Evolutionary conservation across 1,284 basidiomycete genomes (phyloP).

Genomic region (Jaminaea rosea): DNA sequence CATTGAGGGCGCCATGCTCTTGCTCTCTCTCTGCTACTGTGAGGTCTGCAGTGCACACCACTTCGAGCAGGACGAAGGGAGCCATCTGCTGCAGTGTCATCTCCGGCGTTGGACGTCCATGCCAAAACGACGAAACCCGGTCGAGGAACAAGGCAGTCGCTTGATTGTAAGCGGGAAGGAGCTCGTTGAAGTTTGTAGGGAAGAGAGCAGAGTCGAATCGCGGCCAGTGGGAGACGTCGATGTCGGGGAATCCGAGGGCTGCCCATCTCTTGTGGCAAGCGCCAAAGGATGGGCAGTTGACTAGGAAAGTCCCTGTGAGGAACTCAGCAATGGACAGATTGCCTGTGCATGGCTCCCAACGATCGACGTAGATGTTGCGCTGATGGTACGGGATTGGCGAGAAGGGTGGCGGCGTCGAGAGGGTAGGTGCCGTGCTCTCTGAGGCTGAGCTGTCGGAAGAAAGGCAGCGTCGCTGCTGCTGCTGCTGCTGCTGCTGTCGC

Average conservation of each 20-base stretch:
- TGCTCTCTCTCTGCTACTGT: not conserved
- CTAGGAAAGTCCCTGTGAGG: not conserved
- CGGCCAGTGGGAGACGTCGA: not conserved
- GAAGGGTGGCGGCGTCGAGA: no score
- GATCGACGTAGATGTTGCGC: not conserved
- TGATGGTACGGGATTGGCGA: no score
- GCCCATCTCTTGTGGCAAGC: not conserved
- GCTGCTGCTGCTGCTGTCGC: no score
- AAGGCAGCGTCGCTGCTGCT: no score
- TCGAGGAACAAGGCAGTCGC: no score
- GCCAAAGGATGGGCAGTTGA: not conserved
- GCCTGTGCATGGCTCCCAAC: not conserved
- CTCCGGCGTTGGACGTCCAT: not conserved
- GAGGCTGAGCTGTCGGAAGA: no score
- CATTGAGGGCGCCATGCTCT: not conserved
- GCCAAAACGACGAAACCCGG: not conserved
- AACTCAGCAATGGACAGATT: not conserved
- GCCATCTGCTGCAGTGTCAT: not conserved
- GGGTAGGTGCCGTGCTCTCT: no score
- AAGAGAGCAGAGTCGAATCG: not conserved
- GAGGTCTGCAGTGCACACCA: not conserved
- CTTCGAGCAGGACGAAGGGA: not conserved
- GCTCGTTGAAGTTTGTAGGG: not conserved
- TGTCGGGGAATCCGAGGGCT: not conserved
- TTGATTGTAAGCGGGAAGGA: not conserved